These are phyloP conservation scores for Hyphodiscus hymeniophilus DNA, from an alignment of 495 filamentous ascomycete genomes.

Conservation along the genomic window DNA sequence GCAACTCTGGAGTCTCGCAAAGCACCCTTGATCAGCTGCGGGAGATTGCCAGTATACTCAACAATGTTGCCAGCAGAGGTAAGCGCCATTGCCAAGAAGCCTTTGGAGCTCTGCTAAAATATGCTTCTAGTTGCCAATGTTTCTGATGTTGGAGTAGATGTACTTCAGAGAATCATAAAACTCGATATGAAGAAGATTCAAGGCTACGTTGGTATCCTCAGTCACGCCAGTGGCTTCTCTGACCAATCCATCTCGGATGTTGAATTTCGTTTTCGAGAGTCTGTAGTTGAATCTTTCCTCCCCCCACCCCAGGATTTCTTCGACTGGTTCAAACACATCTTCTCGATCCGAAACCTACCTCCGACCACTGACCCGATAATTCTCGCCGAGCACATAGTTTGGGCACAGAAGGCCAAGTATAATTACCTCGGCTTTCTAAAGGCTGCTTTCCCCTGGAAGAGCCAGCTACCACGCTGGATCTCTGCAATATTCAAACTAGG, in stretches of 20 bases:
- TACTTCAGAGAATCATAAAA: conserved; percentile 13
- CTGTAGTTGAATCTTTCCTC: not conserved
- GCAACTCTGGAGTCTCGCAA: conserved; percentile 15
- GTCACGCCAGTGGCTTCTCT: not conserved
- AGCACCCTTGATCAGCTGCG: conserved; percentile 1
- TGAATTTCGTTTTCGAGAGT: not conserved
- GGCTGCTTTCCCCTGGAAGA: conserved; percentile 7
- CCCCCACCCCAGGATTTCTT: conserved; percentile 10
- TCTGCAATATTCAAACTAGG: conserved; percentile 16
- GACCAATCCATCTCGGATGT: conserved; percentile 1
- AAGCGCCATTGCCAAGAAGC: too few relatives aligned
- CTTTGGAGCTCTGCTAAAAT: too few relatives aligned
- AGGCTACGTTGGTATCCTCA: conserved; percentile 10
- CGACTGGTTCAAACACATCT: conserved; percentile 10
- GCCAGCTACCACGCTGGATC: conserved; percentile 16
- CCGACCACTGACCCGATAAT: not conserved
- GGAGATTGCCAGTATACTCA: conserved; percentile 2
- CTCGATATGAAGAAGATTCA: conserved; percentile 20
- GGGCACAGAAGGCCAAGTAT: conserved; percentile 14
- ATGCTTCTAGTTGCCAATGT: not conserved
- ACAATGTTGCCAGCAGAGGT: conserved; percentile 6
- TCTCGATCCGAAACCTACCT: conserved; percentile 2
- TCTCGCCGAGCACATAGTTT: conserved; percentile 10
- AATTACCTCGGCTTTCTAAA: conserved; percentile 6
- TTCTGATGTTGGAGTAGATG: conserved; percentile 1